A percentile compares a stretch with the other conserved stretches of the same genome.
Conservation (phyloP, 371 early-diverging fungal genomes). For the Syncephalastrum monosporum region DNA sequence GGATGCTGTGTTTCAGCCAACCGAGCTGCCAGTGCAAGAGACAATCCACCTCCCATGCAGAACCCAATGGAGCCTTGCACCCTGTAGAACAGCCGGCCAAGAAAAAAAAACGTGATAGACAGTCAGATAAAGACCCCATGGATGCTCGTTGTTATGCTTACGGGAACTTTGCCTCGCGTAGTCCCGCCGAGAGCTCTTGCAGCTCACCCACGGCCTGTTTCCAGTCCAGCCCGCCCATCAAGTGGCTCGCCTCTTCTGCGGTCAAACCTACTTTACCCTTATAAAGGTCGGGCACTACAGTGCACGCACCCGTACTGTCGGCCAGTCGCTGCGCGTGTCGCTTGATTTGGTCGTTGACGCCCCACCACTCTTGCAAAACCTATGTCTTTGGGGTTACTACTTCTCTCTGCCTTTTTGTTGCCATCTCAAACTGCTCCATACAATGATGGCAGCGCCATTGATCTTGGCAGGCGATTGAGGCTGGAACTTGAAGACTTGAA, state of each 20-base stretch:
- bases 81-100: conserved; percentile 7
- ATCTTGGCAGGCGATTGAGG: conserved; percentile 15
- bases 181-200: conserved; percentile 16
- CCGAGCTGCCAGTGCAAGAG: conserved; percentile 36
- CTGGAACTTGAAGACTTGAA: conserved; percentile 17
- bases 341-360: conserved; percentile 44
- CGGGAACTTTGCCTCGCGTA: conserved; percentile 23
- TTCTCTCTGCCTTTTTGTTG: neutral
- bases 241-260: conserved; percentile 48
- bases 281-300: conserved; percentile 50
- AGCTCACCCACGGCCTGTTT: conserved; percentile 33
- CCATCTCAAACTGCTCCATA: conserved; percentile 6
- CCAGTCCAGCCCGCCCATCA: conserved; percentile 54
- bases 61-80: conserved; percentile 45
- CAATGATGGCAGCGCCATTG: conserved; percentile 26
- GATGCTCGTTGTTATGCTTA: neutral
- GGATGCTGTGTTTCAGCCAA: conserved; percentile 26
- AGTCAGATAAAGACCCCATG: neutral
- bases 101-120: neutral
- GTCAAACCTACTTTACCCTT: conserved; percentile 45
- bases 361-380: conserved; percentile 42
- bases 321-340: conserved; percentile 48
- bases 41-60: conserved; percentile 55
- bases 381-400: neutral
- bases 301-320: conserved; percentile 41